Base-by-base conservation (phyloP, 139 green algal species). In the Tetraselmis chui region DNA sequence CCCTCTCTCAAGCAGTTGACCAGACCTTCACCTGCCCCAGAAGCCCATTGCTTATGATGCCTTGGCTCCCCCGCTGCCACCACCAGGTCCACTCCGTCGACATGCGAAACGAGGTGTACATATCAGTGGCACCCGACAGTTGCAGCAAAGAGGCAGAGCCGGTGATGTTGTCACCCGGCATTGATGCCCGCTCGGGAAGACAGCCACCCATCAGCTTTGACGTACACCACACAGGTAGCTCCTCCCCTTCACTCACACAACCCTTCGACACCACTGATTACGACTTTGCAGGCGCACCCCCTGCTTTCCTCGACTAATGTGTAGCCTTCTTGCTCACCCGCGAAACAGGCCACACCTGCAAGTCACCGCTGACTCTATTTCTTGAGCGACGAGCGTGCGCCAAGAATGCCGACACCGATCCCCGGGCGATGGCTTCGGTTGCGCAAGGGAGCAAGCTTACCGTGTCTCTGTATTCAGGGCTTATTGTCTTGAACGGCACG, bases 401-500 rank as follows among this genome's bases (percentile, higher is more conserved):
- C 45, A 67, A 67, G 45, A 18, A 25, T 5, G 45, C 45, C 11
- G 45, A 67, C 45, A 67, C 45, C 11, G 45, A 67, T 18, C 45
- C 45, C 11, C 11, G 11, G 5, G 45, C 45, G 45, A 67, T 67
- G 45, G 45, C 45, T 18, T 5, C 45, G 11, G 18, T 67, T 18
- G 45, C 45, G 45, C 45, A 67, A 18, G 45, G 45, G 11, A 67
- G 18, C 45, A 67, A 67, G 45, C 45, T 67, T 18, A 67, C 45
- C 11, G 45, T 67, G 11, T 67, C 45, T 18, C 45, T 67, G 11
- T 67, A 67, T 18, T 5, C 45, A 25, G 45, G 45, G 2, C 86
- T 94, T n/a, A 94, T 89, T 90, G 58, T 97, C 59, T 84, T 93
- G 30, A 97, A 97, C 58, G 88, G 85, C 77, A 94, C 91, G 23